phyloP scores from a whole-genome alignment of 2,329 filamentous ascomycete species.

The Fusarium vanettenii region DNA sequence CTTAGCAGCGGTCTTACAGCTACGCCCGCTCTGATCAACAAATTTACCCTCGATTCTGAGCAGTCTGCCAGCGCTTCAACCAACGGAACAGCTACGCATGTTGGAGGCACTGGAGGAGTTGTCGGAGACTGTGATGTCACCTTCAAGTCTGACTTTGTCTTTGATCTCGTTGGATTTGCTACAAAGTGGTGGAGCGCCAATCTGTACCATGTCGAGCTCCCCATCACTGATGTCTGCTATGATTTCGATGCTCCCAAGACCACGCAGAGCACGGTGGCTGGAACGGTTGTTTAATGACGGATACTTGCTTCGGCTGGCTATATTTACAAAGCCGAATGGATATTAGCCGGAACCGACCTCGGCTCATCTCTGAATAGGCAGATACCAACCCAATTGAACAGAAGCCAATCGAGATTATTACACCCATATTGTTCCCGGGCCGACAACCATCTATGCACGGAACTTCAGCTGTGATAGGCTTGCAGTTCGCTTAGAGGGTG shows the following conservation, averaged over 20 bases:
- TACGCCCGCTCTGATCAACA: slow-evolving; percentile 51
- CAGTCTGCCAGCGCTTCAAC: slow-evolving; percentile 38
- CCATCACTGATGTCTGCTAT: slow-evolving; percentile 33
- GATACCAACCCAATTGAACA: not conserved
- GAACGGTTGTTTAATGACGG: not conserved
- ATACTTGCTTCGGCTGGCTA: not conserved
- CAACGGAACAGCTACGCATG: not conserved
- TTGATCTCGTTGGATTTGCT: slow-evolving; percentile 42
- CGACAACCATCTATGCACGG: not conserved
- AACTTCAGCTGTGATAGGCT: not conserved
- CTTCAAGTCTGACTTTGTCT: slow-evolving; percentile 42
- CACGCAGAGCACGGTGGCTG: not conserved
- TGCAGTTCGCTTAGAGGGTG: not conserved
- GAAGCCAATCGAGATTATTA: not conserved
- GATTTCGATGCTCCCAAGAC: slow-evolving; percentile 9
- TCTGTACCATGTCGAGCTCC: slow-evolving; percentile 33
- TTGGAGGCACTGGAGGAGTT: slow-evolving; percentile 8
- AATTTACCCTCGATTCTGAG: slow-evolving; percentile 45
- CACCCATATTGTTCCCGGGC: not conserved
- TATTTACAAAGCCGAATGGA: not conserved
- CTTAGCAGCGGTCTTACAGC: slow-evolving; percentile 53
- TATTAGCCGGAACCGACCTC: not conserved
- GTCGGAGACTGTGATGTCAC: slow-evolving; percentile 37
- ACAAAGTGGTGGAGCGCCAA: slow-evolving; percentile 42
- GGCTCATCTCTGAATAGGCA: not conserved